phyloP scores from a whole-genome alignment of 257 asterid genomes.

The Euphrasia confusa region DNA sequence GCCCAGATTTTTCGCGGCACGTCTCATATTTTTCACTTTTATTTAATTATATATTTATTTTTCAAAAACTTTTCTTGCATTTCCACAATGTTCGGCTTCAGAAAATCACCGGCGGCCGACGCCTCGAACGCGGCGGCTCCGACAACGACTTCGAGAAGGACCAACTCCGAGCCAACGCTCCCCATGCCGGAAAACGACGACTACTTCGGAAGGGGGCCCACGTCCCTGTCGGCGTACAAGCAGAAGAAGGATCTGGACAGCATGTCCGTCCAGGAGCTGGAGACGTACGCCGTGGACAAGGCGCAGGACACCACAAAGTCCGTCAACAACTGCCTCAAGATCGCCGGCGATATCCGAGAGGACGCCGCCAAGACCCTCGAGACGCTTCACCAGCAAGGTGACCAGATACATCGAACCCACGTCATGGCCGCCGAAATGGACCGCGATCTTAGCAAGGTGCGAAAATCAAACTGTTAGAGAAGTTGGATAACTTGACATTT shows the following conservation, averaged over 20 bases:
- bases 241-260: conserved; percentile 42
- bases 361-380: conserved; percentile 72
- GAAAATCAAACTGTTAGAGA: no score
- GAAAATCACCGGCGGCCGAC: conserved; percentile 46
- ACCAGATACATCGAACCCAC: conserved; percentile 87
- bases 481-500: no score
- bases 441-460: conserved; percentile 68
- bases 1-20: background rate
- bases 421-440: conserved; percentile 90
- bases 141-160: conserved; percentile 48
- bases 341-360: conserved; percentile 74
- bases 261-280: conserved; percentile 88
- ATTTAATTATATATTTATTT: background rate
- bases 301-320: conserved; percentile 74
- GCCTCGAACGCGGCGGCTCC: conserved; percentile 21
- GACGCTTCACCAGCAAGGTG: conserved; percentile 81
- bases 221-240: conserved; percentile 25
- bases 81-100: conserved; percentile 64
- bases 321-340: conserved; percentile 66
- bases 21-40: background rate
- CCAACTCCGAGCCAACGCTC: conserved; percentile 66
- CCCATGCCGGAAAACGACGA: conserved; percentile 36
- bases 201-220: conserved; percentile 35
- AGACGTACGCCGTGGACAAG: conserved; percentile 59
- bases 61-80: background rate